Percentiles rank a stretch among this genome's conserved stretches.
Evolutionary conservation across 1,284 basidiomycete species (phyloP).

Genomic region (Moniliophthora roreri): DNA sequence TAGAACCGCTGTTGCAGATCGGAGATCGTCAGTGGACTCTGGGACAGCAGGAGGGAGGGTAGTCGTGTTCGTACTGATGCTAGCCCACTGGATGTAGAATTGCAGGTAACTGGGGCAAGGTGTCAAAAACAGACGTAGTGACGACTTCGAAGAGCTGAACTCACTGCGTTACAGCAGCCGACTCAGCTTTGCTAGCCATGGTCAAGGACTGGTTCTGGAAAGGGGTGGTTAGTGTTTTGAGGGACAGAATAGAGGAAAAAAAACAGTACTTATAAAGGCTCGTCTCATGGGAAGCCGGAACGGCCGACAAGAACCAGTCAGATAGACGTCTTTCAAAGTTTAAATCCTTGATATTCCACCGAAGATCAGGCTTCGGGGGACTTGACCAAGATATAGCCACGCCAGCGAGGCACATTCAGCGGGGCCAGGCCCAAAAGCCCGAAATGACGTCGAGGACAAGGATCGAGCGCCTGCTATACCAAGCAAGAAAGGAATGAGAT

Average conservation of each 20-base stretch:
- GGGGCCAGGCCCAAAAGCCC: no score
- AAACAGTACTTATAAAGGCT: not conserved
- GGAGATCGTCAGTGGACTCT: not conserved
- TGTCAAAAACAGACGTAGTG: not conserved
- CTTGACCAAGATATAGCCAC: no score
- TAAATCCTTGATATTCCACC: no score
- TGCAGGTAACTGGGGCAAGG: slow-evolving; percentile 24
- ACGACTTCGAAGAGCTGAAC: not conserved
- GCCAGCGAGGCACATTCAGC: no score
- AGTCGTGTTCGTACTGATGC: slow-evolving; percentile 23
- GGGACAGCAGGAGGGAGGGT: not conserved
- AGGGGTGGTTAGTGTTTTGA: not conserved
- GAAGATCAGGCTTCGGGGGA: no score
- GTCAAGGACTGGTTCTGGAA: not conserved
- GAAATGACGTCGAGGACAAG: no score
- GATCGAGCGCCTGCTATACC: no score
- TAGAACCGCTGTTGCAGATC: slow-evolving; percentile 20
- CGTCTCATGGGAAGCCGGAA: not conserved
- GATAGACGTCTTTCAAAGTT: not conserved
- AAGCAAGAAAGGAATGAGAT: no score
- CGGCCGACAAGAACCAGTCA: not conserved
- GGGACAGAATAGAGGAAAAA: not conserved
- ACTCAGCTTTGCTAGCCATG: not conserved
- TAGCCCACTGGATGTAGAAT: slow-evolving; percentile 30
- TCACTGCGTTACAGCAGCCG: slow-evolving; percentile 9